phyloP scores from a whole-genome alignment of 1,284 basidiomycete species.

The Leccinum pachyderme region DNA sequence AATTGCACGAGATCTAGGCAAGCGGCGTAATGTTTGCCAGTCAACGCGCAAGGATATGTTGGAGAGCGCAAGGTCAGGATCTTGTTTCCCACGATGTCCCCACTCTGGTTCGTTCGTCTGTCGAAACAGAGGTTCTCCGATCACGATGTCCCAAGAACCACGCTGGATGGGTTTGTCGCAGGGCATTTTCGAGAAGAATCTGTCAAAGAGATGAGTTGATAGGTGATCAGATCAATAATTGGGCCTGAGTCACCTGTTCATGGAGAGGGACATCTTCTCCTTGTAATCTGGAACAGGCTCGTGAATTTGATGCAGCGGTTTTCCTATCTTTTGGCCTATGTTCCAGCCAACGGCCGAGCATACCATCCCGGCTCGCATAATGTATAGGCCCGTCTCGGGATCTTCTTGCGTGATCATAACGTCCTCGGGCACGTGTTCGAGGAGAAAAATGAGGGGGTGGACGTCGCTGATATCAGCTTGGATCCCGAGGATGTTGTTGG shows the following conservation, averaged over 20 bases:
- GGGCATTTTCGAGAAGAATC: conserved; percentile 47
- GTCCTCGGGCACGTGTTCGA: conserved; percentile 51
- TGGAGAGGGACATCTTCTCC: conserved; percentile 46
- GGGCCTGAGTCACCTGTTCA: conserved; percentile 41
- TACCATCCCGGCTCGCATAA: conserved; percentile 41
- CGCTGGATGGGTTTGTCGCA: conserved; percentile 49
- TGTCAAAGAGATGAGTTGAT: conserved; percentile 16
- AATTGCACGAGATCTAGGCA: conserved; percentile 45
- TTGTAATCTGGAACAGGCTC: conserved; percentile 48
- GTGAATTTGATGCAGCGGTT: conserved; percentile 45
- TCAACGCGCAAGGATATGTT: conserved; percentile 48
- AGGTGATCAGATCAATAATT: background rate
- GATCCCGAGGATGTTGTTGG: conserved; percentile 42
- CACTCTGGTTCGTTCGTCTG: conserved; percentile 40
- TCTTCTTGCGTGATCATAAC: conserved; percentile 44
- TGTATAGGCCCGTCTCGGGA: conserved; percentile 40
- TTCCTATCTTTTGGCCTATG: conserved; percentile 45
- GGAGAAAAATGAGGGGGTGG: conserved; percentile 41
- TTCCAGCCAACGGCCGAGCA: conserved; percentile 52
- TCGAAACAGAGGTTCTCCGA: conserved; percentile 45
- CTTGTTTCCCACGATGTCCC: conserved; percentile 32
- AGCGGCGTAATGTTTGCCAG: conserved; percentile 52
- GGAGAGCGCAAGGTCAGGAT: conserved; percentile 36
- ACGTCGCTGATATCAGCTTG: conserved; percentile 27
- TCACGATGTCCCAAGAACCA: conserved; percentile 49